Evolutionary conservation across 1,284 basidiomycete genomes (phyloP).

Genomic region (Moesziomyces aphidis): DNA sequence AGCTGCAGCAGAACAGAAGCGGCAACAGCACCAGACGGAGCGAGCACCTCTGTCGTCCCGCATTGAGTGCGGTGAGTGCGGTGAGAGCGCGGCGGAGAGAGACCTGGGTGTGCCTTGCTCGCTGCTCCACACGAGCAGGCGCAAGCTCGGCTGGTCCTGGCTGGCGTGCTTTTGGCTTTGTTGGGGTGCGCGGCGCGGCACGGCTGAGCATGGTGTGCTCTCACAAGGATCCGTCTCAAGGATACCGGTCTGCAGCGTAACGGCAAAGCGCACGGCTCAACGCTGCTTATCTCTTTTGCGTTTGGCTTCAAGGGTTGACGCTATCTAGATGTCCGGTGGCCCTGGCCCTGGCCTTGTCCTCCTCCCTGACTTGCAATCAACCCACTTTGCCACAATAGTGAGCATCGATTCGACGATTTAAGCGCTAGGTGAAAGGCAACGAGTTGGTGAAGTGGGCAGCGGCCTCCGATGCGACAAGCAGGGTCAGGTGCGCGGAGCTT

Average conservation of each 20-base stretch:
- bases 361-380: neutral
- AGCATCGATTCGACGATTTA: too few species aligned
- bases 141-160: neutral
- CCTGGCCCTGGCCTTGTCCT: neutral
- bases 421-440: too few species aligned
- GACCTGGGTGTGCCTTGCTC: neutral
- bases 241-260: too few species aligned
- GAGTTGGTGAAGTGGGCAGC: neutral
- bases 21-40: too few species aligned
- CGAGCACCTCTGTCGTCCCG: too few species aligned
- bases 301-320: neutral
- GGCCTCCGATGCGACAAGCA: slow-evolving; percentile 3
- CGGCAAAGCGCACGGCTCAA: too few species aligned
- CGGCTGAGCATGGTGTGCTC: too few species aligned
- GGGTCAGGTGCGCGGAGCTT: slow-evolving; percentile 10
- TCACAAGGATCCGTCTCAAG: too few species aligned
- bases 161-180: neutral
- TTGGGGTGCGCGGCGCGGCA: neutral
- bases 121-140: neutral
- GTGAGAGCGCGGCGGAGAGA: neutral
- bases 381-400: too few species aligned
- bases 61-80: too few species aligned
- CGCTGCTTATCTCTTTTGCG: neutral
- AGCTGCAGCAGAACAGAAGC: too few species aligned
- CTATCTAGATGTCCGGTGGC: neutral